Evolutionary conservation across 2,329 filamentous ascomycete species (phyloP).

Genomic region (Diaporthe citriasiana): DNA sequence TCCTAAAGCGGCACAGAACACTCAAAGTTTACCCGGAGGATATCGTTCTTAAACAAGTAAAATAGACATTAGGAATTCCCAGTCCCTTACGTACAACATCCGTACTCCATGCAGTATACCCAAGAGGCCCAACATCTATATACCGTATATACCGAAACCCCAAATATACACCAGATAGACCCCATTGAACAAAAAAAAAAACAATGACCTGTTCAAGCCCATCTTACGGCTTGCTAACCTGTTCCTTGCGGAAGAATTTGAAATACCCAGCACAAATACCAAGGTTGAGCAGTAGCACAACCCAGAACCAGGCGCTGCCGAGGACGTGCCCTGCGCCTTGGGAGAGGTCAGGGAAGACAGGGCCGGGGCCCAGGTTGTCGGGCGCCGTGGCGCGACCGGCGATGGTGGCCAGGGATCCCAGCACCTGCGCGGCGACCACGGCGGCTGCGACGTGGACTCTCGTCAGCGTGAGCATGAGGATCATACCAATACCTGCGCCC

Average conservation of each 20-base stretch:
- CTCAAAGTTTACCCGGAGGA: not conserved
- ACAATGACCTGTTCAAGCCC: not conserved
- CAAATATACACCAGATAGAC: not conserved
- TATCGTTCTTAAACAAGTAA: constrained; percentile 16
- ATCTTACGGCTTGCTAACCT: constrained; percentile 42
- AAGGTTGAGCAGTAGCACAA: constrained; percentile 68
- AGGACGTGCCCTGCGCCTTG: constrained; percentile 59
- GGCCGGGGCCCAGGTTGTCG: constrained; percentile 70
- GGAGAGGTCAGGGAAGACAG: constrained; percentile 72
- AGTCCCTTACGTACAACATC: constrained; percentile 16
- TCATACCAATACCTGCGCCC: constrained; percentile 75
- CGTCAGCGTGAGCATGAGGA: constrained; percentile 73
- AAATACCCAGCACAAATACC: constrained; percentile 69
- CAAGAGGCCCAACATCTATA: not conserved
- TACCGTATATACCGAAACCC: constrained; percentile 1
- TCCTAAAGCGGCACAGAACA: not conserved
- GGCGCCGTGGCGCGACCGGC: constrained; percentile 71
- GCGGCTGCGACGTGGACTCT: constrained; percentile 73
- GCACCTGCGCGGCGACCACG: constrained; percentile 70
- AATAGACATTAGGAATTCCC: constrained; percentile 29
- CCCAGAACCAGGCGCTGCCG: constrained; percentile 70
- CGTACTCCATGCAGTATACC: constrained; percentile 12
- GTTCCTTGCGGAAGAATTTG: constrained; percentile 60
- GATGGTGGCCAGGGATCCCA: constrained; percentile 74
- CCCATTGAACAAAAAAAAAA: not conserved